Base-by-base conservation (phyloP, 345 rosid genomes). In the Pistacia vera region DNA sequence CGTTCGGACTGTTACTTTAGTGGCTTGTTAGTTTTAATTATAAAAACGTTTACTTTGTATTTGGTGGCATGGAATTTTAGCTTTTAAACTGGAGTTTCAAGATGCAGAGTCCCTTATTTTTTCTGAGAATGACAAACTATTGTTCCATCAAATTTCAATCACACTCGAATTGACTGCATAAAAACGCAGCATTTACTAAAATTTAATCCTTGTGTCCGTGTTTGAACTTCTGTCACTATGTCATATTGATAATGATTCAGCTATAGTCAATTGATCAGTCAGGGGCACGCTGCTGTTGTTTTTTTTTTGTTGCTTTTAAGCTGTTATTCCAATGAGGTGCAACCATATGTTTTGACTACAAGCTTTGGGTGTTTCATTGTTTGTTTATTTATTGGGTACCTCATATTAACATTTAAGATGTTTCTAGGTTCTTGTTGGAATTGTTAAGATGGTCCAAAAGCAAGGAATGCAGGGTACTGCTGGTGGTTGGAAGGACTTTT, bases 401-500 rank as follows among this genome's bases (percentile, higher is more conserved):
- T 22, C 48, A 20, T 14, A 57, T n/a, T 67, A 4, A 75, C 63
- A 22, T 58, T 70, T 51, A 10, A 12, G 30, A 18, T 60, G 55
- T 12, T 44, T 18, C 22, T 35, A 94, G 97, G 86, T 89, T 74
- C 93, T 94, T 54, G 90, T 83, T 60, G 90, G 90, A 2, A 68
- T 91, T 14, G 97, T 94, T 52, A 94, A 82, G 81, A 18, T 90
- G 71, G 84, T 82, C 41, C 98, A 94, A 74, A 88, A 85, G 64
- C 81, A 86, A 68, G 82, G 87, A 16, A 72, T 88, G 83, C 62
- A 73, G 70, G 97, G 98, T 11, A 58, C 71, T 0, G 70, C 80
- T 0, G 97, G 97, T 72, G 83, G 74, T 52, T 94, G 97, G 97
- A 92, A 92, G 74, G 93, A 90, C 0, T 94, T 94, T 76, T 75